Conservation (phyloP, 164 flowering plant species). For the Chloranthus sessilifolius region DNA sequence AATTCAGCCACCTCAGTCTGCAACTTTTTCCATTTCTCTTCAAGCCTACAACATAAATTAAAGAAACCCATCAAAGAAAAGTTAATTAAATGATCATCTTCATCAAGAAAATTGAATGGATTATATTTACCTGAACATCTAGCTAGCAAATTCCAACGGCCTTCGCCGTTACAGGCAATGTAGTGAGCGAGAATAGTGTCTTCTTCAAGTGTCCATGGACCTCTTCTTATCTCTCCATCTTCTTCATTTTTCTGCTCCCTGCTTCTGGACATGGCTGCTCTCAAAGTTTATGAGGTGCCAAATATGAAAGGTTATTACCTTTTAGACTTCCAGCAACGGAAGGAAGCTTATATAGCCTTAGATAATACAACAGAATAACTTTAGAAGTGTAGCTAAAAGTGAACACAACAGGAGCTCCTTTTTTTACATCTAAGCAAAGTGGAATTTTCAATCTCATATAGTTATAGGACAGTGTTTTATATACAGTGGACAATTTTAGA, state of each 20-base stretch:
- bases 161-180: conserved; percentile 64
- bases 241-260: conserved; percentile 23
- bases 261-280: conserved; percentile 22
- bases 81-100: not conserved
- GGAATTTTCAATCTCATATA: too few relatives aligned
- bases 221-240: conserved; percentile 60
- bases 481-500: too few relatives aligned
- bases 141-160: conserved; percentile 77
- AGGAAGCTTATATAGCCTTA: not conserved
- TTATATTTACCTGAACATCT: conserved; percentile 48
- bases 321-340: not conserved
- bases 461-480: too few relatives aligned
- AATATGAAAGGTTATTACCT: too few relatives aligned
- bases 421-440: too few relatives aligned
- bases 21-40: conserved; percentile 89
- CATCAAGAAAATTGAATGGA: not conserved
- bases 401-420: too few relatives aligned
- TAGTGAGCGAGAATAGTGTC: conserved; percentile 54
- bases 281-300: not conserved
- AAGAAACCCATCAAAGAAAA: not conserved
- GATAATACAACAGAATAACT: too few relatives aligned
- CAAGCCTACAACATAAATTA: conserved; percentile 33
- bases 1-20: conserved; percentile 85
- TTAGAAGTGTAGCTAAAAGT: too few relatives aligned
- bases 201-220: conserved; percentile 95